A percentile compares a stretch with the other conserved stretches of the same genome.
Conservation (phyloP, 176 grass and related monocot species). For the Poa annua region DNA sequence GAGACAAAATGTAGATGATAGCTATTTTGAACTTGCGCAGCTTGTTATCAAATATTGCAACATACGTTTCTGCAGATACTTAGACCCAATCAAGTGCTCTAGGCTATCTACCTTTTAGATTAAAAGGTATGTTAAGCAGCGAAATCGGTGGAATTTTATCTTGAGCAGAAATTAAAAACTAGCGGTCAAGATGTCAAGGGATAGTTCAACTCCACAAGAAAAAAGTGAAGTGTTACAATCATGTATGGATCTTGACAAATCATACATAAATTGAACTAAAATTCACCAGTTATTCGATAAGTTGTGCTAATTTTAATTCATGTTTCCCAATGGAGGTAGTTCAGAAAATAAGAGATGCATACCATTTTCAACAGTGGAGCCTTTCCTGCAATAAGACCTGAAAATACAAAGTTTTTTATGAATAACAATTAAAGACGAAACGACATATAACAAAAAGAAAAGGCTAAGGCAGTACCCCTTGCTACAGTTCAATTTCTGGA, state of each 20-base stretch:
- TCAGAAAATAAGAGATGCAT: constrained; percentile 34
- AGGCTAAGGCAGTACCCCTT: constrained; percentile 47
- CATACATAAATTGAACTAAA: constrained; percentile 35
- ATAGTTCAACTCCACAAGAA: not conserved
- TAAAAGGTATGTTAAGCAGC: not conserved
- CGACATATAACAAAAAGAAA: not conserved
- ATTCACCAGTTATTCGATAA: not conserved
- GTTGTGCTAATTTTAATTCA: not conserved
- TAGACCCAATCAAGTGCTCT: not conserved
- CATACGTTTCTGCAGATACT: not conserved
- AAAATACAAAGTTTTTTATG: constrained; percentile 30
- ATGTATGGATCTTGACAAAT: constrained; percentile 21
- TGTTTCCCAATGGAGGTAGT: constrained; percentile 22
- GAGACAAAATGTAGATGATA: not conserved
- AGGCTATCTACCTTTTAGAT: constrained; percentile 1
- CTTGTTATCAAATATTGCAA: constrained; percentile 22
- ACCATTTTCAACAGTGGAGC: constrained; percentile 58
- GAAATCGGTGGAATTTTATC: not conserved
- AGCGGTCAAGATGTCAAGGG: constrained; percentile 26
- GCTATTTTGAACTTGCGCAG: constrained; percentile 14
- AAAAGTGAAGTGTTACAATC: constrained; percentile 25
- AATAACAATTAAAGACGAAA: constrained; percentile 21
- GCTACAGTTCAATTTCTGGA: constrained; percentile 59
- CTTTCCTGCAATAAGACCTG: constrained; percentile 68
- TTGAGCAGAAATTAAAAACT: constrained; percentile 27